phyloP scores from a whole-genome alignment of 1,284 basidiomycete species.

The Psilocybe mexicana region DNA sequence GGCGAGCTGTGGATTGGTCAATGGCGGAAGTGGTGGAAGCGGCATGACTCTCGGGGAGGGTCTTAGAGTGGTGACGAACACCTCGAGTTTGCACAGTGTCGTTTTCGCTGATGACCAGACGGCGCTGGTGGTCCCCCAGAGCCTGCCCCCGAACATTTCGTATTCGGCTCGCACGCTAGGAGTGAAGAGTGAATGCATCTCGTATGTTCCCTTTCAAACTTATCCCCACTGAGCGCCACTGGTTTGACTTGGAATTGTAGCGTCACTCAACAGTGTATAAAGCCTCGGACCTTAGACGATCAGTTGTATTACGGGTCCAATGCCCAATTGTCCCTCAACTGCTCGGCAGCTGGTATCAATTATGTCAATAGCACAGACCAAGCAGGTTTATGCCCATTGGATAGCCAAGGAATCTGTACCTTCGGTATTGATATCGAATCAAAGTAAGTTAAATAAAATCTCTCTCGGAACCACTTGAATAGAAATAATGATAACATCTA shows the following conservation, averaged over 20 bases:
- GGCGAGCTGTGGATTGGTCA: conserved; percentile 2
- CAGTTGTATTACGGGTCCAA: not conserved
- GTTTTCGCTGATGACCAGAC: conserved; percentile 9
- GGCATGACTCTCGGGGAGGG: conserved; percentile 4
- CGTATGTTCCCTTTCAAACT: not conserved
- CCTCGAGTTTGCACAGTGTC: conserved; percentile 4
- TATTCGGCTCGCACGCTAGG: conserved; percentile 8
- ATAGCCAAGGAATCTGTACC: not conserved
- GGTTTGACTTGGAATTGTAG: not conserved
- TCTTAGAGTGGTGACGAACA: conserved; percentile 4
- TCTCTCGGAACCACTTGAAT: not conserved
- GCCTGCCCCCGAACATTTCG: conserved; percentile 3
- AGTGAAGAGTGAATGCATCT: conserved; percentile 4
- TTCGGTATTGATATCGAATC: not conserved
- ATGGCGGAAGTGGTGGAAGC: conserved; percentile 1
- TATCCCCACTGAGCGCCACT: not conserved
- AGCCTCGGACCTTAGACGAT: not conserved
- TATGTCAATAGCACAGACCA: not conserved
- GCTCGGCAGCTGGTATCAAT: not conserved
- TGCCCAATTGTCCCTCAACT: not conserved
- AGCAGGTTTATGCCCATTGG: not conserved
- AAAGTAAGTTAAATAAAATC: not conserved
- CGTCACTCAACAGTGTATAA: not conserved
- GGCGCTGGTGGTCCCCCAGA: conserved; percentile 7
- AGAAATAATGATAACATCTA: not conserved